A percentile compares a stretch with the other conserved stretches of the same genome.
Conservation (phyloP, 2,329 filamentous ascomycete genomes). For the Penicillium nordicum region DNA sequence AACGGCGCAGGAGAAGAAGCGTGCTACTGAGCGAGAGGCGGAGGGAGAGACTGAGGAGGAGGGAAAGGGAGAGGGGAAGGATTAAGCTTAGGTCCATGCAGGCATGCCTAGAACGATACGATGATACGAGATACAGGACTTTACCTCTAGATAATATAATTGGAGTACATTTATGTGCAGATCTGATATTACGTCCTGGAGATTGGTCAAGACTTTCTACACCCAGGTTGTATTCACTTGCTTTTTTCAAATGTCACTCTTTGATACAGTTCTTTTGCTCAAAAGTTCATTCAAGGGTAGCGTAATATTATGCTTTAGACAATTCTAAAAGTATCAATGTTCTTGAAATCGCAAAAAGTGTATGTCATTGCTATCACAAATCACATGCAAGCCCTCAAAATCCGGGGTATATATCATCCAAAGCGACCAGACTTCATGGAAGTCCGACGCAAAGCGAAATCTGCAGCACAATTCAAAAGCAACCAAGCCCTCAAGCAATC, state of each 20-base stretch:
- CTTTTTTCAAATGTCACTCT: background rate
- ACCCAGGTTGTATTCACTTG: too few relatives aligned
- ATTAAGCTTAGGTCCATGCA: background rate
- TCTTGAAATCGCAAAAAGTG: background rate
- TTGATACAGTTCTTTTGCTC: background rate
- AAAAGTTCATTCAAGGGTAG: too few relatives aligned
- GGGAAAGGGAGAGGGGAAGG: conserved; percentile 11
- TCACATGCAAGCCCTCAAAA: background rate
- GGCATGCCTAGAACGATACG: background rate
- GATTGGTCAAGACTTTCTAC: background rate
- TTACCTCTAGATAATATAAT: background rate
- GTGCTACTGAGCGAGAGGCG: conserved; percentile 10
- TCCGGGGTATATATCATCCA: conserved; percentile 5
- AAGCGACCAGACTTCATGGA: background rate
- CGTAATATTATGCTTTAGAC: background rate
- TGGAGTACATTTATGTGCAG: background rate
- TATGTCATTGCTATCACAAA: background rate
- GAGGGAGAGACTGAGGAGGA: background rate
- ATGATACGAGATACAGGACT: background rate
- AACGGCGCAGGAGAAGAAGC: conserved; percentile 25
- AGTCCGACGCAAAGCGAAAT: background rate
- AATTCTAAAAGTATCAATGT: too few relatives aligned
- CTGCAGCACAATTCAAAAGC: background rate
- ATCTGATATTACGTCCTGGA: background rate
- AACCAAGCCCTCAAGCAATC: conserved; percentile 11